A percentile compares a stretch with the other conserved stretches of the same genome.
phyloP scores from a whole-genome alignment of 31 red algal genomes.

The Endocladia muricata region DNA sequence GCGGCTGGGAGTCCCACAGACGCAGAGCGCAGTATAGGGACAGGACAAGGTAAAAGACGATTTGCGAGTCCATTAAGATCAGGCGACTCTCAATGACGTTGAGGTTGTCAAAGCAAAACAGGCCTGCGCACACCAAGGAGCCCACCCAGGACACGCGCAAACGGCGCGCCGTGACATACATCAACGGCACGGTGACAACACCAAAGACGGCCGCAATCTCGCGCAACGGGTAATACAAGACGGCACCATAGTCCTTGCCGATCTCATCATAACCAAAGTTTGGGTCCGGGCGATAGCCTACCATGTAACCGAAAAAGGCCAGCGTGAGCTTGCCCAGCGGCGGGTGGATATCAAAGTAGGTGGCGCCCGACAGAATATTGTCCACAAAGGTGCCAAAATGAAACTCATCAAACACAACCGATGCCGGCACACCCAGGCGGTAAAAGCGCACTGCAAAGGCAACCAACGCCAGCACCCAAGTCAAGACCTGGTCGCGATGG shows the following conservation, averaged over 20 bases:
- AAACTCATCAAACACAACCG: constrained; percentile 83
- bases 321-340: constrained; percentile 91
- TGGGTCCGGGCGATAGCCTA: constrained; percentile 82
- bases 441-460: constrained; percentile 58
- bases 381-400: constrained; percentile 96
- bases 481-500: constrained; percentile 43
- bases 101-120: constrained; percentile 81
- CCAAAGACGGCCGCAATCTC: constrained; percentile 84
- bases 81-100: constrained; percentile 87
- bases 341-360: constrained; percentile 96
- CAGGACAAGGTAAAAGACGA: constrained; percentile 81
- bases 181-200: constrained; percentile 70
- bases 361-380: constrained; percentile 65
- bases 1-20: constrained; percentile 68
- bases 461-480: constrained; percentile 34
- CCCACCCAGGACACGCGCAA: constrained; percentile 64
- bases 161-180: constrained; percentile 70
- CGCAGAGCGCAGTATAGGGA: constrained; percentile 81
- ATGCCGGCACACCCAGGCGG: constrained; percentile 50
- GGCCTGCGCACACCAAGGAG: constrained; percentile 55
- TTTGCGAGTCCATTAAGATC: constrained; percentile 94
- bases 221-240: constrained; percentile 80
- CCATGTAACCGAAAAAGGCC: constrained; percentile 60
- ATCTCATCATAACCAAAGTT: constrained; percentile 78
- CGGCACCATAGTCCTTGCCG: constrained; percentile 74